Evolutionary conservation across 345 rosid species (phyloP).

Genomic region (Populus tremula): DNA sequence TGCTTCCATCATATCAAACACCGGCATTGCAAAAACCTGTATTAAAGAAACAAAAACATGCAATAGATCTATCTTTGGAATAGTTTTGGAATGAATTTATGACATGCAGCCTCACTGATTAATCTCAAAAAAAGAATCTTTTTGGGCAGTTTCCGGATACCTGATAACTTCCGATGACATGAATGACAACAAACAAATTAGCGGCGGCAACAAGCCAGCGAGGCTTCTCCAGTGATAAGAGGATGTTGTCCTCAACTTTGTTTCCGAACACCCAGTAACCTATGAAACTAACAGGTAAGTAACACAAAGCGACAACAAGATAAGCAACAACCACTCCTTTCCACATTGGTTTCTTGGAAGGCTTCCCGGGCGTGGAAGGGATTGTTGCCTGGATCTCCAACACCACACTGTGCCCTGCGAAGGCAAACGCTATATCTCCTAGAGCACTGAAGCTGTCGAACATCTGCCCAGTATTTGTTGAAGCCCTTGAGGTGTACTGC

Average conservation of each 20-base stretch:
- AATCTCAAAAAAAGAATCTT: neutral
- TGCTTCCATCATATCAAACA: constrained; percentile 61
- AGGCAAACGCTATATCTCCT: constrained; percentile 67
- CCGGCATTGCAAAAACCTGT: constrained; percentile 64
- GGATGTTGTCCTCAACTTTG: constrained; percentile 54
- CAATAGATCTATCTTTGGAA: too few species aligned
- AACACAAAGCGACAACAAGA: constrained; percentile 55
- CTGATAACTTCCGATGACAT: constrained; percentile 77
- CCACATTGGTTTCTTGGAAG: constrained; percentile 77
- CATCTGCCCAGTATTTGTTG: constrained; percentile 32
- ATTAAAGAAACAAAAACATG: neutral
- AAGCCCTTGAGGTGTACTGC: constrained; percentile 31
- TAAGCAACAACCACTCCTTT: constrained; percentile 55
- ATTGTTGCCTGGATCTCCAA: constrained; percentile 74
- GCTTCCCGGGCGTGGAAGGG: constrained; percentile 59
- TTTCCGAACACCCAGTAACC: constrained; percentile 60
- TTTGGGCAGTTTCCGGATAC: constrained; percentile 5
- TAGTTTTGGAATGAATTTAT: too few species aligned
- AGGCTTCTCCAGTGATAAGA: constrained; percentile 59
- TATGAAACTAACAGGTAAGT: constrained; percentile 57
- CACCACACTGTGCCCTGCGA: constrained; percentile 64
- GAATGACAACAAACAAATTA: constrained; percentile 57
- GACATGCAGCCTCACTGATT: too few species aligned
- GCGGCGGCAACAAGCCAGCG: constrained; percentile 53
- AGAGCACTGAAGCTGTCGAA: constrained; percentile 50